A percentile compares a stretch with the other conserved stretches of the same genome.
Evolutionary conservation across 208 protist species (phyloP).

Genomic region (Wallacemonas collosoma): DNA sequence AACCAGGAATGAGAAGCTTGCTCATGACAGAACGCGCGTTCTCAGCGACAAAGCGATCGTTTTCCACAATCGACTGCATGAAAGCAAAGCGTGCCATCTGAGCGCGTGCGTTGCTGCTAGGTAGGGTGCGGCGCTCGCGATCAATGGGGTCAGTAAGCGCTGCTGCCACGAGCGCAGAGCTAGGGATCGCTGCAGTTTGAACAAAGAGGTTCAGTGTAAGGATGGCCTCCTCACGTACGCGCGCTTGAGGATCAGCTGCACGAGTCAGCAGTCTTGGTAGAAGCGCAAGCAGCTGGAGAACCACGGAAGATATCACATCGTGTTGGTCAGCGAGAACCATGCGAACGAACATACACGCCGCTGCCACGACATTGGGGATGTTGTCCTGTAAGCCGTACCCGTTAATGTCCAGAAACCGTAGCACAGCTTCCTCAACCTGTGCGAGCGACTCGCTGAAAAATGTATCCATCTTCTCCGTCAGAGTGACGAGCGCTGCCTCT

Average conservation of each 20-base stretch:
- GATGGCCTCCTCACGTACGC: slow-evolving; percentile 73
- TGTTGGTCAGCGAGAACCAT: slow-evolving; percentile 53
- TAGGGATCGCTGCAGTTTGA: slow-evolving; percentile 33
- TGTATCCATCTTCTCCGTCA: slow-evolving; percentile 39
- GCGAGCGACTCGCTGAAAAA: slow-evolving; percentile 1
- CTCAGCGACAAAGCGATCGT: slow-evolving; percentile 23
- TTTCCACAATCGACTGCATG: slow-evolving; percentile 45
- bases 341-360: slow-evolving; percentile 68
- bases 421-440: slow-evolving; percentile 57
- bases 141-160: slow-evolving; percentile 74
- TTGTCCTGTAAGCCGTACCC: slow-evolving; percentile 78
- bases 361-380: slow-evolving; percentile 78
- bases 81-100: slow-evolving; percentile 69
- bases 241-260: slow-evolving; percentile 66
- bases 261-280: slow-evolving; percentile 76
- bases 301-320: slow-evolving; percentile 38
- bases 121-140: slow-evolving; percentile 65
- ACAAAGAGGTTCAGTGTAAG: slow-evolving; percentile 66
- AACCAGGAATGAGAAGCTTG: slow-evolving; percentile 67
- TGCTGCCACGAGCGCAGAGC: slow-evolving; percentile 39
- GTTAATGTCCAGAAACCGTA: slow-evolving; percentile 80
- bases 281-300: slow-evolving; percentile 52
- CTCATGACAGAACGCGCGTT: slow-evolving; percentile 34
- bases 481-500: slow-evolving; percentile 61
- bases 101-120: slow-evolving; percentile 47